Conservation (phyloP, 352 stramenopile species). For the Pythium monospermum region DNA sequence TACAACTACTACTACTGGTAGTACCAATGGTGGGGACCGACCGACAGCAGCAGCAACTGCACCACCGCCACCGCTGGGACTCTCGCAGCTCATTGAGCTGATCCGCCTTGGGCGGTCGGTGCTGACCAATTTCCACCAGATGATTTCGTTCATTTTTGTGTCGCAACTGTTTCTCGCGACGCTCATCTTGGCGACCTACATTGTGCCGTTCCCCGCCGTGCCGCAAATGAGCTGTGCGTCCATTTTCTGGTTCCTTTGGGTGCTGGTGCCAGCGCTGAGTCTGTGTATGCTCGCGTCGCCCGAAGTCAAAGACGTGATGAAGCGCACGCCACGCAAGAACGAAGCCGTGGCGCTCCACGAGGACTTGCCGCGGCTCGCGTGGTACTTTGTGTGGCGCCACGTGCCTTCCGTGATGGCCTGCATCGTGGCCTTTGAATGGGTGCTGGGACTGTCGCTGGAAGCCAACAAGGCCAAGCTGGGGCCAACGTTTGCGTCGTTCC, state of each 20-base stretch:
- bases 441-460: slow-evolving; percentile 64
- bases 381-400: slow-evolving; percentile 72
- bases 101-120: slow-evolving; percentile 71
- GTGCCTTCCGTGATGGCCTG: slow-evolving; percentile 52
- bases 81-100: slow-evolving; percentile 74
- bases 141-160: slow-evolving; percentile 83
- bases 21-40: slow-evolving; percentile 18
- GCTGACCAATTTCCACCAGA: slow-evolving; percentile 82
- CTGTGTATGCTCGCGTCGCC: slow-evolving; percentile 73
- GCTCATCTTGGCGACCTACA: slow-evolving; percentile 59
- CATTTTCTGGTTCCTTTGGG: slow-evolving; percentile 83
- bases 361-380: slow-evolving; percentile 46
- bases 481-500: slow-evolving; percentile 26
- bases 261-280: slow-evolving; percentile 68
- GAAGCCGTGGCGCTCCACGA: slow-evolving; percentile 57
- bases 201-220: slow-evolving; percentile 70
- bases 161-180: slow-evolving; percentile 79
- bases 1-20: too few relatives aligned
- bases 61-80: slow-evolving; percentile 32
- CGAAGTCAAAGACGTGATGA: slow-evolving; percentile 74
- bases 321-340: slow-evolving; percentile 83
- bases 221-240: slow-evolving; percentile 68
- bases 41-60: slow-evolving; percentile 11
- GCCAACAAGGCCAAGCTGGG: slow-evolving; percentile 21
- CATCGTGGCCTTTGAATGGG: slow-evolving; percentile 63